A percentile compares a stretch with the other conserved stretches of the same genome.
Evolutionary conservation across 129 eudicot genomes (phyloP).

Genomic region (Tagetes erecta): DNA sequence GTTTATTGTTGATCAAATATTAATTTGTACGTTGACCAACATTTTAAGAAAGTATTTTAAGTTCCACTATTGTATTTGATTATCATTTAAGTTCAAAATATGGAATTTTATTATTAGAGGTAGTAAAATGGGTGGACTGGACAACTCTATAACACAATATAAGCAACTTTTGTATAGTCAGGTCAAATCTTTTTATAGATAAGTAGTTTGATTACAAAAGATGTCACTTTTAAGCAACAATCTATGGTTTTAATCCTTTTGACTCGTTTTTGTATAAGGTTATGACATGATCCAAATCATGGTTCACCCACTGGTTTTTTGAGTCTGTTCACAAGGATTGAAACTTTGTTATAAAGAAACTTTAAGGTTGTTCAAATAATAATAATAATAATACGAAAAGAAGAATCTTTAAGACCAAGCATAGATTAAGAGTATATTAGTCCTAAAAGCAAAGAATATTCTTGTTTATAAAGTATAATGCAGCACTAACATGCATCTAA

Average conservation of each 20-base stretch:
- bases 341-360: constrained; percentile 14
- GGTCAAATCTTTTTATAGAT: neutral
- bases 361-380: constrained; percentile 22
- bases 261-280: too few relatives aligned
- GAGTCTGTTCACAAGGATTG: constrained; percentile 10
- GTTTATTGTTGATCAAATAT: constrained; percentile 26
- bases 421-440: neutral
- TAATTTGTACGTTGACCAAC: neutral
- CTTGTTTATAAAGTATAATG: constrained; percentile 35
- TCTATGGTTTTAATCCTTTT: neutral
- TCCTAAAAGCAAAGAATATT: constrained; percentile 43
- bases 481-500: constrained; percentile 32
- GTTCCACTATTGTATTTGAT: neutral
- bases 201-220: neutral
- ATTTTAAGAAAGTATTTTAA: neutral
- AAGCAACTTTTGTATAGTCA: neutral
- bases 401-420: constrained; percentile 27
- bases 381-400: constrained; percentile 17
- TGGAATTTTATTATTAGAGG: constrained; percentile 17
- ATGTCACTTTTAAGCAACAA: too few relatives aligned
- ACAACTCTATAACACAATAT: neutral
- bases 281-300: neutral
- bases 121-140: neutral
- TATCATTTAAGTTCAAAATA: neutral
- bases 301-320: neutral